Base-by-base conservation (phyloP, 1,284 basidiomycete species). In the Microbotryomycetes sp. region DNA sequence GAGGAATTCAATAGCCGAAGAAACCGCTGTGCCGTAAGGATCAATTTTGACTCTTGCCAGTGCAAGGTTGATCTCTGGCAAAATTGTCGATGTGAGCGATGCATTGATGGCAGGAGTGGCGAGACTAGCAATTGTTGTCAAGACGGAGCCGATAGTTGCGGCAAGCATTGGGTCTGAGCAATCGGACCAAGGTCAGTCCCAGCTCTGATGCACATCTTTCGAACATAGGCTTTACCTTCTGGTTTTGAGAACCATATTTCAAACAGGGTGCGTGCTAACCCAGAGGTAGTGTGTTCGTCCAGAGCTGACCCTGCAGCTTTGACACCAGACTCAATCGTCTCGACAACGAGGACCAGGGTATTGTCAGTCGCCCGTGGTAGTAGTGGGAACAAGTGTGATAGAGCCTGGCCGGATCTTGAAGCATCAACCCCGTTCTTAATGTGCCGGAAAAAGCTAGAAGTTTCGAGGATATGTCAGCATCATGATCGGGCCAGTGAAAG, bases 331-430 rank as follows among this genome's bases (percentile, higher is more conserved):
- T 64, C 83, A 51, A 93, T 77, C 0, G 91, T 87, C 73, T 97
- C 92, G 26, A 97, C 79, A 28, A 97, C 84, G 9, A 97, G 82
- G n/a, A 89, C 86, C 15, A 97, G 81, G 0, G 92, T 91, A 70
- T 96, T 91, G 65, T 92, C 89, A 1, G 86, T 85, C 0, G 91
- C 86, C 32, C 84, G 78, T 7, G 85, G 77, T 26, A 97, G 77
- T 74, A 97, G 87, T 0, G 92, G 90, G 0, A 89, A 86, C 3
- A 98, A 82, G 65, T 87, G 85, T 58, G 84, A 83, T n/a, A 90
- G 82, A 56, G 97, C 87, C 36, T 86, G 82, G 6, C 82, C 80
- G 0, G 88, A 86, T 63, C 87, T 83, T 0, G 85, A 81, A 31
- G 80, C 77, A 14, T 79, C 73, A 36, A 92, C 74, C 5, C 80